Conservation (phyloP, 2,329 filamentous ascomycete genomes). For the Aureobasidium sp. region DNA sequence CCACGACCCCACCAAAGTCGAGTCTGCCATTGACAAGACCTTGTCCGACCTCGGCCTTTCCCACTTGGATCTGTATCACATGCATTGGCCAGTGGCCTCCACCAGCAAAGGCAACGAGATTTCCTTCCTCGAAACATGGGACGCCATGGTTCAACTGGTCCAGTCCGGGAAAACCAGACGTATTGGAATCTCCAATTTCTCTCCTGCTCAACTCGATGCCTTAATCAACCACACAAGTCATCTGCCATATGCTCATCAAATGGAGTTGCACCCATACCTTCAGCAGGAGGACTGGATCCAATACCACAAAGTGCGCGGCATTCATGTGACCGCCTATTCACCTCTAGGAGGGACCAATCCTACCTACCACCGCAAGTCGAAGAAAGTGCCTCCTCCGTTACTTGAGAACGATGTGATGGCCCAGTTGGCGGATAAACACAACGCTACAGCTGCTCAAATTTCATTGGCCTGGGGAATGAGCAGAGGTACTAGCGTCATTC, state of each 20-base stretch:
- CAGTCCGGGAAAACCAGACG: constrained; percentile 56
- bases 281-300: constrained; percentile 48
- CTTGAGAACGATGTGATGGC: constrained; percentile 38
- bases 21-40: constrained; percentile 31
- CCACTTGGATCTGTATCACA: constrained; percentile 41
- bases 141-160: constrained; percentile 57
- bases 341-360: constrained; percentile 42
- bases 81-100: constrained; percentile 37
- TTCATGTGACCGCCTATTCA: constrained; percentile 48
- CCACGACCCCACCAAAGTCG: constrained; percentile 27
- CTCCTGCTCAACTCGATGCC: constrained; percentile 42
- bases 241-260: constrained; percentile 67
- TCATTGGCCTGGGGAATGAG: constrained; percentile 45
- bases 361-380: constrained; percentile 32
- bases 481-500: constrained; percentile 44
- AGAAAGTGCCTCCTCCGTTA: constrained; percentile 29
- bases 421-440: constrained; percentile 35
- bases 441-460: constrained; percentile 39
- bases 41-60: constrained; percentile 34
- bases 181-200: constrained; percentile 76
- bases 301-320: constrained; percentile 45
- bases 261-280: constrained; percentile 70
- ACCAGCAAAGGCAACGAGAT: constrained; percentile 21
- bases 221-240: constrained; percentile 53
- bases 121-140: constrained; percentile 48